phyloP scores from a whole-genome alignment of 331 rosid species.

The Quercus lobata region DNA sequence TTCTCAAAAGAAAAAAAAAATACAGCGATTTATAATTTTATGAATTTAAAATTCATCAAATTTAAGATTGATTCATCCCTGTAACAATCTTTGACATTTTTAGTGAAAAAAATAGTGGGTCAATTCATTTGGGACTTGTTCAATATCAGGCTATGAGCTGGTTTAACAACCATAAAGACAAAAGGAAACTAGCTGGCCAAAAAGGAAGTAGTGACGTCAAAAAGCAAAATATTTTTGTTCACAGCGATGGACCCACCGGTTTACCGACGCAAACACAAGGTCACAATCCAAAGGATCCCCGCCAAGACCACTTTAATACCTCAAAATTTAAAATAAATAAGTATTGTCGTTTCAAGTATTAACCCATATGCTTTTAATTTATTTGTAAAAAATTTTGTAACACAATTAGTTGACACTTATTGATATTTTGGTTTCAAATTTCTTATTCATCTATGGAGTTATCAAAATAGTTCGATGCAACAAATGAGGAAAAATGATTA shows the following conservation, averaged over 20 bases:
- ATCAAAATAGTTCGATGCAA: background rate
- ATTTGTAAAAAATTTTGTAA: too few species aligned
- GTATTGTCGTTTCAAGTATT: background rate
- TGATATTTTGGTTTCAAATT: too few species aligned
- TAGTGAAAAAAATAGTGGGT: too few species aligned
- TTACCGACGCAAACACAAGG: background rate
- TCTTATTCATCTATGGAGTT: too few species aligned
- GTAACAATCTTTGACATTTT: too few species aligned
- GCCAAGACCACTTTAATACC: background rate
- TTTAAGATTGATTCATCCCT: too few species aligned
- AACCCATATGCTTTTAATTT: too few species aligned
- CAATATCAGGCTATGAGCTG: too few species aligned
- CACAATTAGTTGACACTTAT: too few species aligned
- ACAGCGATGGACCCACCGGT: background rate
- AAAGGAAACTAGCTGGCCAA: background rate
- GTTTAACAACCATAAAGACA: too few species aligned
- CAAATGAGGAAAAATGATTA: slow-evolving; percentile 11
- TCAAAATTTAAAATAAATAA: background rate
- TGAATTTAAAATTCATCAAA: too few species aligned
- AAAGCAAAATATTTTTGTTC: background rate
- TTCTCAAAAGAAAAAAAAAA: background rate
- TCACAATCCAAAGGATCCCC: background rate
- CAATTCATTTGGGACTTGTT: too few species aligned
- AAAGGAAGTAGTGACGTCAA: background rate
- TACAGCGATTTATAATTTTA: background rate